Evolutionary conservation across 169 alveolate species (phyloP).

Genomic region (Plasmodium vivax): DNA sequence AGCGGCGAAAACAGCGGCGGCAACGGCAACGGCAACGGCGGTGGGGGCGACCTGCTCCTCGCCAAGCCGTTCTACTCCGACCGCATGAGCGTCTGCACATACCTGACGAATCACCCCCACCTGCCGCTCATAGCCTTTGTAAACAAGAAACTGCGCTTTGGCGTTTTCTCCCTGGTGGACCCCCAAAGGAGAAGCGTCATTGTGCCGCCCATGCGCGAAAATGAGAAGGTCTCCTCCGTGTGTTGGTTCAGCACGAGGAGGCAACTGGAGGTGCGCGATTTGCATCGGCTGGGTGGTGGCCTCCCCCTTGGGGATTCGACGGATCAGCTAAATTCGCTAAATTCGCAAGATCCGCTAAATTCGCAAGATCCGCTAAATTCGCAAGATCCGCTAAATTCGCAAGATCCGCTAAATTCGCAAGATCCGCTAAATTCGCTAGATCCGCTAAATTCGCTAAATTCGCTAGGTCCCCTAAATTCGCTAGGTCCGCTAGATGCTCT

Average conservation of each 20-base stretch:
- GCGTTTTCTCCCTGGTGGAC: slow-evolving; percentile 20
- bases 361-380: too few relatives aligned
- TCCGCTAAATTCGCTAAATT: too few relatives aligned
- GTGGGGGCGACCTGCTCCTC: neutral
- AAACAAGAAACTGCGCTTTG: slow-evolving; percentile 38
- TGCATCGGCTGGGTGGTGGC: neutral
- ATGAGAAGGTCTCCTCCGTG: slow-evolving; percentile 22
- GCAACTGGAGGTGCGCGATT: neutral
- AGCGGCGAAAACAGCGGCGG: neutral
- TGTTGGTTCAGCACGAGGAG: slow-evolving; percentile 43
- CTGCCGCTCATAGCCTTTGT: slow-evolving; percentile 49
- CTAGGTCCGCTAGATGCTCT: neutral
- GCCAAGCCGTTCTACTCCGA: slow-evolving; percentile 31
- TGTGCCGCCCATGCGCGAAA: slow-evolving; percentile 49
- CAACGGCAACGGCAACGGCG: neutral
- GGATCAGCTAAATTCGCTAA: too few relatives aligned
- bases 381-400: too few relatives aligned
- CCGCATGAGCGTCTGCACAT: slow-evolving; percentile 31
- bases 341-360: too few relatives aligned
- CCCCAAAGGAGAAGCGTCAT: neutral
- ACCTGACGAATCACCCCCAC: slow-evolving; percentile 31
- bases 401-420: too few relatives aligned
- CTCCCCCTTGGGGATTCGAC: neutral
- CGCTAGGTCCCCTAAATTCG: too few relatives aligned
- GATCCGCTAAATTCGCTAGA: too few relatives aligned